phyloP scores from a whole-genome alignment of 2,329 filamentous ascomycete species.

The Sporothrix luriei region DNA sequence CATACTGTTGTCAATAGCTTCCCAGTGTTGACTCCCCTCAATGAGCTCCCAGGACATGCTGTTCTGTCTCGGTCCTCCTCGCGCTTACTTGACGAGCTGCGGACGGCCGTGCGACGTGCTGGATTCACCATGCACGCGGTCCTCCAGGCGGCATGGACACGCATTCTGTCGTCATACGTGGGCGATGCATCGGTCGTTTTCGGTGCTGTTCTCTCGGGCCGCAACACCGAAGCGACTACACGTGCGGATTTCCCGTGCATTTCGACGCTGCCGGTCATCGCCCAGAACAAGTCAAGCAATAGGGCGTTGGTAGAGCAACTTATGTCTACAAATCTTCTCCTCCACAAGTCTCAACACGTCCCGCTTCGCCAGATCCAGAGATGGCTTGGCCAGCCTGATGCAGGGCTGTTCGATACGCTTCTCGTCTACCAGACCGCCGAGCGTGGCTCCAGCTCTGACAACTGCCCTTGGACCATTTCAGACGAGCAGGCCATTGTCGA shows the following conservation, averaged over 20 bases:
- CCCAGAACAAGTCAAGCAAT: constrained; percentile 58
- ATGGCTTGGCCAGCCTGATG: constrained; percentile 65
- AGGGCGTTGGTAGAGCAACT: constrained; percentile 61
- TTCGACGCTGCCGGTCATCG: constrained; percentile 73
- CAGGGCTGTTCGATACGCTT: constrained; percentile 77
- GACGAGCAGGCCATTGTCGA: constrained; percentile 72
- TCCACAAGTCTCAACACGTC: constrained; percentile 71
- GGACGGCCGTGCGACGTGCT: constrained; percentile 55
- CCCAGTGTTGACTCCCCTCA: constrained; percentile 71
- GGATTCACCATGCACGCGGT: constrained; percentile 76
- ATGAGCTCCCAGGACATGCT: constrained; percentile 43
- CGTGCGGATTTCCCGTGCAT: constrained; percentile 74
- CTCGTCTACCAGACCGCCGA: constrained; percentile 75
- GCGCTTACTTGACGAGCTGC: constrained; percentile 52
- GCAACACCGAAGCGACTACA: constrained; percentile 63
- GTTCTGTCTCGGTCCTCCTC: constrained; percentile 43
- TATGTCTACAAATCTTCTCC: constrained; percentile 64
- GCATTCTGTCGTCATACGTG: constrained; percentile 72
- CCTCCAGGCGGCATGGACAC: constrained; percentile 76
- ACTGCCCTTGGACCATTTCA: constrained; percentile 59
- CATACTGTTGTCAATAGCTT: constrained; percentile 67
- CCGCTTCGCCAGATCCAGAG: constrained; percentile 72
- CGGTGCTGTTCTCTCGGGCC: constrained; percentile 77
- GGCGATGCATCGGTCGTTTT: constrained; percentile 76
- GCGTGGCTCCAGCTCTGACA: neutral